Conservation (phyloP, 1,139 yeast species). For the Cylindricascospora bacillispora region DNA sequence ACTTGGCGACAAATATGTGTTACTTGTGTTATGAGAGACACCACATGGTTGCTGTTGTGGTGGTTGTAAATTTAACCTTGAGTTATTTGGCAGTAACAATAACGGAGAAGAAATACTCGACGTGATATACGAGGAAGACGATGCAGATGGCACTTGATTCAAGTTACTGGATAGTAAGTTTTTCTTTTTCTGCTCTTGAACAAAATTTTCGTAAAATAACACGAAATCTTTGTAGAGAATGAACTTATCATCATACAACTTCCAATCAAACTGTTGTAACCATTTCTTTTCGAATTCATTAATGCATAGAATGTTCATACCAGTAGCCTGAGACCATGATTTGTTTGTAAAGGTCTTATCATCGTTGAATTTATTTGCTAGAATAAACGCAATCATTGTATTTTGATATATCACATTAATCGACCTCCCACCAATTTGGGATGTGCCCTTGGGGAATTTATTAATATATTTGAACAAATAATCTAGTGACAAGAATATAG, state of each 20-base stretch:
- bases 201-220: slow-evolving; percentile 15
- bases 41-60: slow-evolving; percentile 5
- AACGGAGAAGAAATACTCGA: no score
- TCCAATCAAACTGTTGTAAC: slow-evolving; percentile 36
- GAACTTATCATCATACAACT: slow-evolving; percentile 23
- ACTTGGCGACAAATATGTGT: no score
- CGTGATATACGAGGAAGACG: no score
- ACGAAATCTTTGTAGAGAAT: slow-evolving; percentile 19
- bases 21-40: no score
- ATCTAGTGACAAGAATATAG: slow-evolving; percentile 67
- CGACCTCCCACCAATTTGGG: slow-evolving; percentile 20
- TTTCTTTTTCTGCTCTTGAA: no score
- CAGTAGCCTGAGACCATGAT: slow-evolving; percentile 94
- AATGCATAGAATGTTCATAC: slow-evolving; percentile 47
- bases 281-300: slow-evolving; percentile 63
- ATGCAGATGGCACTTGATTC: no score
- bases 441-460: slow-evolving; percentile 27
- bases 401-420: slow-evolving; percentile 44
- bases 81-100: no score
- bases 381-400: slow-evolving; percentile 56
- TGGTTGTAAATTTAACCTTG: neutral
- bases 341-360: slow-evolving; percentile 92
- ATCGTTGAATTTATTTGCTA: slow-evolving; percentile 91
- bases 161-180: no score
- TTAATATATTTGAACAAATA: slow-evolving; percentile 38